Evolutionary conservation across 2,329 filamentous ascomycete genomes (phyloP).

Genomic region (Botryotinia calthae): DNA sequence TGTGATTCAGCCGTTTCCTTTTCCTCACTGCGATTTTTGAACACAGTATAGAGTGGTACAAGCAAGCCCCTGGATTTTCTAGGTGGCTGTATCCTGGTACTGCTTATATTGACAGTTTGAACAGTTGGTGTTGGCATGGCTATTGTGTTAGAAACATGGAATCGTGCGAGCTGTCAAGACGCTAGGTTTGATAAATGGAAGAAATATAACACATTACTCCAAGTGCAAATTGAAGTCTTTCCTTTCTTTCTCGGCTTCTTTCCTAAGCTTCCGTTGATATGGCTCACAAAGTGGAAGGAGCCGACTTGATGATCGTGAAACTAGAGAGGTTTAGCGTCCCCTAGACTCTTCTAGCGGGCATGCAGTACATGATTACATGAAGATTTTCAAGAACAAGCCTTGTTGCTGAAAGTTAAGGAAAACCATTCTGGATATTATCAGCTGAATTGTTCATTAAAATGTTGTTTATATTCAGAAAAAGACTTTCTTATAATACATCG

Average conservation of each 20-base stretch:
- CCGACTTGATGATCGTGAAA: not conserved
- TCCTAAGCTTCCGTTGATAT: accelerated
- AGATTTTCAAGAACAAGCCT: not conserved
- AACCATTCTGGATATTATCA: not conserved
- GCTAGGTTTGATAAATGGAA: not conserved
- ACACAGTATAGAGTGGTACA: not conserved
- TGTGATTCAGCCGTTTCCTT: not conserved
- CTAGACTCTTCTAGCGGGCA: not conserved
- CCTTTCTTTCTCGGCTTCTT: not conserved
- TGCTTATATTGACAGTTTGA: not conserved
- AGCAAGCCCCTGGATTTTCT: not conserved
- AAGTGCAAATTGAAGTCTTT: not conserved
- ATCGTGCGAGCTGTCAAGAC: not conserved
- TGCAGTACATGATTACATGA: not conserved
- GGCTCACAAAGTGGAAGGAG: too few species aligned
- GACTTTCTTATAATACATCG: not conserved
- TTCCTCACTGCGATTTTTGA: not conserved
- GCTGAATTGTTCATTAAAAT: not conserved
- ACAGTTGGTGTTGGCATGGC: not conserved
- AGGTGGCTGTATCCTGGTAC: not conserved
- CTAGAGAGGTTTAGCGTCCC: not conserved
- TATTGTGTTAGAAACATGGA: not conserved
- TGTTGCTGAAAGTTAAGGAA: not conserved
- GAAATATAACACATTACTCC: not conserved
- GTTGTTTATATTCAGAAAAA: not conserved